phyloP scores from a whole-genome alignment of 2,329 filamentous ascomycete species.

The Colletotrichum sp. region DNA sequence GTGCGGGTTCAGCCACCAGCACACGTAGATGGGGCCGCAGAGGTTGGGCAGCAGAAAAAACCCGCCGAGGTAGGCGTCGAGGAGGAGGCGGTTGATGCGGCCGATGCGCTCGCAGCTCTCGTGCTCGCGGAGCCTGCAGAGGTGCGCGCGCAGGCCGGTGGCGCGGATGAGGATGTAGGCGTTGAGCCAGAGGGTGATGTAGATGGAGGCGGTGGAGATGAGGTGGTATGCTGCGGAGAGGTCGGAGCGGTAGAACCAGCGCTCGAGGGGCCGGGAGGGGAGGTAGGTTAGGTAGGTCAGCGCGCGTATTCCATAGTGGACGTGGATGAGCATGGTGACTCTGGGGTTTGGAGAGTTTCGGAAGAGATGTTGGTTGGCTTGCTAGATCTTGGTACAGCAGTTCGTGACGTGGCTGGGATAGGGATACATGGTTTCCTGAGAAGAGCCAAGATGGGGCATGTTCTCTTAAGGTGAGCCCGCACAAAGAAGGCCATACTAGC shows the following conservation, averaged over 20 bases:
- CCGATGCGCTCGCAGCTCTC: background rate
- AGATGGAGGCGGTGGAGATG: background rate
- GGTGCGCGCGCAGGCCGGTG: background rate
- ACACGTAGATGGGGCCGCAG: background rate
- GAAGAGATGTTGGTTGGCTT: background rate
- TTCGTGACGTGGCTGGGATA: background rate
- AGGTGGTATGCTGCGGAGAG: background rate
- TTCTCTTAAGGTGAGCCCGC: background rate
- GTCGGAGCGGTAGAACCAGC: conserved; percentile 3
- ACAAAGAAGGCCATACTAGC: background rate
- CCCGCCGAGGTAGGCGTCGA: conserved; percentile 5
- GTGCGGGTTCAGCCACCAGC: background rate
- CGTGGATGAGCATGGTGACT: background rate
- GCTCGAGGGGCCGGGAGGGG: background rate
- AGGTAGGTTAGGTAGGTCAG: background rate
- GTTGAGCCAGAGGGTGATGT: background rate
- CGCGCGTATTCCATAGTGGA: background rate
- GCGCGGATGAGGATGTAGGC: background rate
- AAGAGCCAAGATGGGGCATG: background rate
- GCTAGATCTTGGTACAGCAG: background rate
- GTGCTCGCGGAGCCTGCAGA: background rate
- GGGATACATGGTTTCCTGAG: rapidly evolving
- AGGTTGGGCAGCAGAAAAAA: conserved; percentile 9
- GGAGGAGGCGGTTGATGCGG: background rate
- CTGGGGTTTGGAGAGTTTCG: rapidly evolving